Percentiles rank a stretch among this genome's conserved stretches.
These are phyloP conservation scores for Apiotrichum laibachii DNA, from an alignment of 1,284 basidiomycete species.

Conservation along the genomic window DNA sequence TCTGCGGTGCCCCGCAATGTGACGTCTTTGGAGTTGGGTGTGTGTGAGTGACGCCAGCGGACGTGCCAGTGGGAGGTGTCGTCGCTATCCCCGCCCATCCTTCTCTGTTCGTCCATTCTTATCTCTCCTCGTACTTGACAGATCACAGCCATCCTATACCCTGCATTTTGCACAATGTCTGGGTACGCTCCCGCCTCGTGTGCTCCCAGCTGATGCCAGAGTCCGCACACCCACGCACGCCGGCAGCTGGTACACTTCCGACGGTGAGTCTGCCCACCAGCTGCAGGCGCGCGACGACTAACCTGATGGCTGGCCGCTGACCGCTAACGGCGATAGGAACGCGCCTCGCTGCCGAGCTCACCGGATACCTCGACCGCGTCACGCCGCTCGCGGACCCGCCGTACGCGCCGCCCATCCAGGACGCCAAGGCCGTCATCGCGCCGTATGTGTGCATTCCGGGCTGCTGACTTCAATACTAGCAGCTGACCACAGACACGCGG, in stretches of 20 bases:
- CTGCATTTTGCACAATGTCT: constrained; percentile 10
- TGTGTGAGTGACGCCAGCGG: too few species aligned
- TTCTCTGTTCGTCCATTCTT: too few species aligned
- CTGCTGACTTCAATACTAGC: background rate
- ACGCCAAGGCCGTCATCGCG: constrained; percentile 90
- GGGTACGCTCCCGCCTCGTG: constrained; percentile 5
- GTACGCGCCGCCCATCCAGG: constrained; percentile 64
- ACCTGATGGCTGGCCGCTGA: constrained; percentile 1
- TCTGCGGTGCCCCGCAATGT: too few species aligned
- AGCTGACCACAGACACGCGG: constrained; percentile 71
- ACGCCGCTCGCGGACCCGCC: constrained; percentile 53
- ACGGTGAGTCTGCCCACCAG: constrained; percentile 62
- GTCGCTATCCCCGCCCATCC: too few species aligned
- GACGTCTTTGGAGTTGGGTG: too few species aligned
- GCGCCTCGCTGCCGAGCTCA: constrained; percentile 62
- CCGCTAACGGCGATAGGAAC: too few species aligned
- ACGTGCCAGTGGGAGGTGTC: too few species aligned
- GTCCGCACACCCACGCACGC: constrained; percentile 72
- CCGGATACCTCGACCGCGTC: constrained; percentile 64
- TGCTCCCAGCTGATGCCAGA: background rate
- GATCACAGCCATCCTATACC: background rate
- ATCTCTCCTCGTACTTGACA: background rate
- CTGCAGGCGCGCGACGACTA: too few species aligned
- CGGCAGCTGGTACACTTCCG: constrained; percentile 81
- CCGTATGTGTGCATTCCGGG: constrained; percentile 61